Evolutionary conservation across 2,329 filamentous ascomycete species (phyloP), one percentile per base, ranked within the genome.

Genomic region (Botrytis galanthina): DNA sequence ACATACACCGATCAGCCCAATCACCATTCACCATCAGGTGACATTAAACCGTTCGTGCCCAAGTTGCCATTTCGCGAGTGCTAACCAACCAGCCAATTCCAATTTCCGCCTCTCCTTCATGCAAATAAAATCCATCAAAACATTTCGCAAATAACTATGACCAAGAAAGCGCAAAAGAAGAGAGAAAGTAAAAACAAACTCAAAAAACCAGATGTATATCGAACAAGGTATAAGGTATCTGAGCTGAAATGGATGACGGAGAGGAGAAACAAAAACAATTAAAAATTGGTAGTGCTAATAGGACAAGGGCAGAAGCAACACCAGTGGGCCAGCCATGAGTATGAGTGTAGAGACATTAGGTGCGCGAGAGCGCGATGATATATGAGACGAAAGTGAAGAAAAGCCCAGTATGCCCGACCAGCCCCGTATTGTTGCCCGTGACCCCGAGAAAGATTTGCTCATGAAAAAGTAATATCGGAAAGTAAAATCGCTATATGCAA

Each of bases 161-260:
- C 63, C 51, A 73, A 72, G 54, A 62, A 42, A 44, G 51, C 54
- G 32, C 16, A 54, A 44, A 26, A 22, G 26, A 32, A 32, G 18
- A 42, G 54, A 73, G 42, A 64, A 42, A 35, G 35, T 32, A 48
- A 54, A 68, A 74, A 70, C 73, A 66, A 70, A 74, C 76, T 68
- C 60, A 75, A 72, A 71, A 76, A 77, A 76, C 71, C 71, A 77
- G 67, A 74, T 79, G 82, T 86, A 86, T 86, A 86, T 88, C 84
- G 86, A 87, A 88, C 86, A 88, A 88, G 86, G 87, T 88, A 88
- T 87, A 88, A 88, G 86, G 87, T 88, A 88, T 88, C 85, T 85
- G 85, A 83, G 72, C 42, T 77, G 80, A 82, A 78, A 72, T 73
- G 63, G 57, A 66, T 74, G 72, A 73, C 76, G 75, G 75, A 73